These are phyloP conservation scores for Hydnomerulius pinastri DNA, from an alignment of 768 basidiomycete species.

Conservation along the genomic window DNA sequence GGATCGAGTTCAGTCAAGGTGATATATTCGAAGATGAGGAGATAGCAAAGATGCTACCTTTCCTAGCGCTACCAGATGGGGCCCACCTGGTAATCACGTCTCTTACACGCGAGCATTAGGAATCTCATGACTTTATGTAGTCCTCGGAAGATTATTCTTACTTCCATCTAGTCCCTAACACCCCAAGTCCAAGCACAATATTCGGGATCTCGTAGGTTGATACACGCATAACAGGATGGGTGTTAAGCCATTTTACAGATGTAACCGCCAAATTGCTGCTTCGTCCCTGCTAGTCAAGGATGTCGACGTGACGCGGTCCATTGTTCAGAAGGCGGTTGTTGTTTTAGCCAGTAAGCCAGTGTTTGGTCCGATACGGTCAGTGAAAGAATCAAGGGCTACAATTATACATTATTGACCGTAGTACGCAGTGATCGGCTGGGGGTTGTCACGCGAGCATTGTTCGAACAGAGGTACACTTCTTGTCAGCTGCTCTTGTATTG, in stretches of 20 bases:
- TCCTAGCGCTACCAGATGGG: conserved; percentile 95
- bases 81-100: conserved; percentile 73
- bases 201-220: conserved; percentile 87
- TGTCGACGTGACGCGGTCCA: conserved; percentile 89
- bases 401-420: conserved; percentile 4
- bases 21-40: conserved; percentile 86
- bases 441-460: conserved; percentile 90
- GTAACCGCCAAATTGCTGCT: conserved; percentile 92
- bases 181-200: conserved; percentile 73
- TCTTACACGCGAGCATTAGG: conserved; percentile 4
- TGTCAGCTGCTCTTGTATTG: neutral
- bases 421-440: conserved; percentile 82
- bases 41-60: conserved; percentile 82
- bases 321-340: conserved; percentile 97
- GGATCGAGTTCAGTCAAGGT: conserved; percentile 81
- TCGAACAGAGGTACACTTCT: conserved; percentile 68
- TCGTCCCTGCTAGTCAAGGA: conserved; percentile 75
- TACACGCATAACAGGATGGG: neutral
- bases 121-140: conserved; percentile 11
- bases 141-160: conserved; percentile 88
- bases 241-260: conserved; percentile 45
- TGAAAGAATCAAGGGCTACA: neutral
- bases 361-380: conserved; percentile 89
- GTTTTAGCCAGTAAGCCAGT: conserved; percentile 89
- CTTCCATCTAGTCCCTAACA: conserved; percentile 84